These are phyloP conservation scores for Talaromyces stipitatus DNA, from an alignment of 495 filamentous ascomycete genomes.

Conservation along the genomic window DNA sequence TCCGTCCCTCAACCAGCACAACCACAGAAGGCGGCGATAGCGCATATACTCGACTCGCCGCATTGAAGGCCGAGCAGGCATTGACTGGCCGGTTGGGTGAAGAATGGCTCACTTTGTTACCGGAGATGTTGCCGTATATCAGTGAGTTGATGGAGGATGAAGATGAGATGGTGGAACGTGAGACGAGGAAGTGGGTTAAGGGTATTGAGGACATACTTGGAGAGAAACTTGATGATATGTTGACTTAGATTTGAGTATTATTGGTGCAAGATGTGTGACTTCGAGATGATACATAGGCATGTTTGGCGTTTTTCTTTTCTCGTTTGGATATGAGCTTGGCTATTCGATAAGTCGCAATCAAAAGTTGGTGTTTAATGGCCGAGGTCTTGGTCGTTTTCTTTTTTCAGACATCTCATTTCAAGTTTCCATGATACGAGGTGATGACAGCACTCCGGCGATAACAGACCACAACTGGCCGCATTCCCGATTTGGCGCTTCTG, in stretches of 20 bases:
- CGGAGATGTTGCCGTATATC: conserved; percentile 92
- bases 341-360: not conserved
- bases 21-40: conserved; percentile 43
- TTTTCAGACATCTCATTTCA: too few species aligned
- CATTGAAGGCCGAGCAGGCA: conserved; percentile 67
- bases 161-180: conserved; percentile 82
- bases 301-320: not conserved
- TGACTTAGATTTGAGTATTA: conserved; percentile 47
- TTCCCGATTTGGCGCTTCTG: too few species aligned
- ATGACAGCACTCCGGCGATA: too few species aligned
- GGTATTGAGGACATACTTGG: conserved; percentile 81
- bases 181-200: conserved; percentile 79
- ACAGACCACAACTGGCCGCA: too few species aligned
- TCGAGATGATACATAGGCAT: not conserved
- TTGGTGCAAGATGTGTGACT: not conserved
- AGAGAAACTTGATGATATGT: conserved; percentile 81
- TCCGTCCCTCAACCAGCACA: conserved; percentile 58
- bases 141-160: conserved; percentile 94
- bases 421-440: too few species aligned
- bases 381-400: too few species aligned
- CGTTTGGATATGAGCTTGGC: not conserved
- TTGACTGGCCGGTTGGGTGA: conserved; percentile 75
- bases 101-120: conserved; percentile 82
- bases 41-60: conserved; percentile 56
- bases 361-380: not conserved